These are phyloP conservation scores for Primulina eburnea DNA, from an alignment of 257 asterid genomes.

Conservation along the genomic window DNA sequence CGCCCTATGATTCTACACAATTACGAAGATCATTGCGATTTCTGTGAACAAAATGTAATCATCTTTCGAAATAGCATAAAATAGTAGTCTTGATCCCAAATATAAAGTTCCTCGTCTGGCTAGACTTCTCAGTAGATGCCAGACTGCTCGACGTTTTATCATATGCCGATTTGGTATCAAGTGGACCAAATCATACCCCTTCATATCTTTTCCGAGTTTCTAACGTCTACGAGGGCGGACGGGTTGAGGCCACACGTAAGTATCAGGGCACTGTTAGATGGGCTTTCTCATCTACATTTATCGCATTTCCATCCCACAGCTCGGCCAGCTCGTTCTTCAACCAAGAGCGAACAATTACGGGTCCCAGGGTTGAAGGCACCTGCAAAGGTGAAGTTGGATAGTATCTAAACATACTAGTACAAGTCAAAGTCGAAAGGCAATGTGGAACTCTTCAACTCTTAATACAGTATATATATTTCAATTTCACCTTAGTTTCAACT, in stretches of 20 bases:
- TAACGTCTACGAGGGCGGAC: neutral
- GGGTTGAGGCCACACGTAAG: neutral
- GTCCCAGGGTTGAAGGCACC: constrained; percentile 96
- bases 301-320: constrained; percentile 77
- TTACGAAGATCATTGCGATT: too few species aligned
- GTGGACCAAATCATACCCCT: constrained; percentile 4
- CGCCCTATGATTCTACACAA: too few species aligned
- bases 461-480: neutral
- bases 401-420: too few species aligned
- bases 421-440: neutral
- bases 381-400: constrained; percentile 18
- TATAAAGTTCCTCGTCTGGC: neutral
- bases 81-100: neutral
- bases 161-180: neutral
- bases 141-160: neutral
- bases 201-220: constrained; percentile 3
- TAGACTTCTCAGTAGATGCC: neutral
- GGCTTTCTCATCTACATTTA: constrained; percentile 50
- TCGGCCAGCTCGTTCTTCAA: constrained; percentile 70
- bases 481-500: neutral
- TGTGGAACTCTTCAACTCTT: neutral
- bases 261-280: constrained; percentile 53
- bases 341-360: constrained; percentile 72
- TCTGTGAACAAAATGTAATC: too few species aligned
- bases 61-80: neutral